Conservation (phyloP, 164 flowering plant species). For the Pachysandra terminalis region DNA sequence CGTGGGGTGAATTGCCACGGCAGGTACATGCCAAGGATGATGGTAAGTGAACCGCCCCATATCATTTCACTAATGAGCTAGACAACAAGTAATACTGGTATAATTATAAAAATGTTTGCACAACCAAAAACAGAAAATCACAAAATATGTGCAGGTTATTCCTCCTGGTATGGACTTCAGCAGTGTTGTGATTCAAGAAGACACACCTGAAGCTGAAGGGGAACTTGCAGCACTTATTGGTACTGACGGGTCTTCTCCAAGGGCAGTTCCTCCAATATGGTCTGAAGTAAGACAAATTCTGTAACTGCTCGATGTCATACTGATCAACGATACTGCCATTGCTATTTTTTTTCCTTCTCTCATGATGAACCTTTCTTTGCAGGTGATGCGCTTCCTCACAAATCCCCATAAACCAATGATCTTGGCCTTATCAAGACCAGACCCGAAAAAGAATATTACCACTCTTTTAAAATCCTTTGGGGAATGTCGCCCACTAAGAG, state of each 20-base stretch:
- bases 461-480: constrained; percentile 94
- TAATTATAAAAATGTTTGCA: too few species aligned
- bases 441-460: constrained; percentile 91
- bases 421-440: constrained; percentile 89
- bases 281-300: constrained; percentile 59
- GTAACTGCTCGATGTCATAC: not conserved
- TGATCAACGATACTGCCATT: not conserved
- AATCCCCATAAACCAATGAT: constrained; percentile 98
- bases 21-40: constrained; percentile 94
- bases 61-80: not conserved
- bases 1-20: constrained; percentile 90
- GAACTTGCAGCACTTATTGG: constrained; percentile 54
- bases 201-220: constrained; percentile 65
- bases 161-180: constrained; percentile 99
- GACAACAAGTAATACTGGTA: not conserved
- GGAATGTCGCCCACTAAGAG: constrained; percentile 82
- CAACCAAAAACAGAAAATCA: too few species aligned
- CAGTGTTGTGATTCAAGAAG: constrained; percentile 71
- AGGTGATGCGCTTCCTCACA: constrained; percentile 89
- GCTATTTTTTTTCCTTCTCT: not conserved
- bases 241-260: constrained; percentile 71
- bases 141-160: constrained; percentile 59
- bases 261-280: constrained; percentile 81
- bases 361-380: constrained; percentile 8
- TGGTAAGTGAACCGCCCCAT: constrained; percentile 38